Conservation (phyloP, 441 rosid species). For the Adansonia gregorii region DNA sequence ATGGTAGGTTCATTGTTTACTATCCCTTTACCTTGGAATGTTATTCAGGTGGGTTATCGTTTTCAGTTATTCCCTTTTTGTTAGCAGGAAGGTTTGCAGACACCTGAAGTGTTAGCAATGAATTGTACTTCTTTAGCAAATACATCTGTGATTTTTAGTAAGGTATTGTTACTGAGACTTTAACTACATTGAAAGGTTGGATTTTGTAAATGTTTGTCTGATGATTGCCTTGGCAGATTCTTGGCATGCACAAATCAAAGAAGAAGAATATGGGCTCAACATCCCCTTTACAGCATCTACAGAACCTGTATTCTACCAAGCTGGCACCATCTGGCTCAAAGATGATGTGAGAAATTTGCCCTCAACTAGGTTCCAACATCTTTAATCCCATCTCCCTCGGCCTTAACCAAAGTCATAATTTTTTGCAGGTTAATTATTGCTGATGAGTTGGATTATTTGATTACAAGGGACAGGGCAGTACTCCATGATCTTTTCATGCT, state of each 20-base stretch:
- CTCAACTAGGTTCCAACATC: neutral
- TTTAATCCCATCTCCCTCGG: neutral
- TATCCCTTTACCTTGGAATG: neutral
- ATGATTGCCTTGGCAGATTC: conserved; percentile 51
- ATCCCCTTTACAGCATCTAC: conserved; percentile 65
- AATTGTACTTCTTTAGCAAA: conserved; percentile 74
- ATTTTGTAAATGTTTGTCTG: conserved; percentile 28
- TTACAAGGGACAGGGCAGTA: conserved; percentile 80
- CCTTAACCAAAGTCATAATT: neutral
- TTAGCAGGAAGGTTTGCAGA: conserved; percentile 52
- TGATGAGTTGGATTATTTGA: conserved; percentile 89
- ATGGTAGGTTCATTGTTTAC: conserved; percentile 45
- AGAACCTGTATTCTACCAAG: conserved; percentile 61
- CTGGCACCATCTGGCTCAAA: conserved; percentile 45
- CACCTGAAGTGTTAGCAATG: conserved; percentile 56
- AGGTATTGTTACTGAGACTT: conserved; percentile 43
- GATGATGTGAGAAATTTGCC: conserved; percentile 67
- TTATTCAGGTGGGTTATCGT: neutral
- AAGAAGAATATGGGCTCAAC: conserved; percentile 46
- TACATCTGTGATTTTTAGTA: conserved; percentile 70
- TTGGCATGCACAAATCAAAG: conserved; percentile 41
- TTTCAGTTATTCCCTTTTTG: conserved; percentile 5
- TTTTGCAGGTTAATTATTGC: conserved; percentile 69
- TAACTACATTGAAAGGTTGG: conserved; percentile 7
- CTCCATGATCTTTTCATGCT: conserved; percentile 95